Base-by-base conservation (phyloP, 768 basidiomycete genomes). In the Jaapia argillacea region DNA sequence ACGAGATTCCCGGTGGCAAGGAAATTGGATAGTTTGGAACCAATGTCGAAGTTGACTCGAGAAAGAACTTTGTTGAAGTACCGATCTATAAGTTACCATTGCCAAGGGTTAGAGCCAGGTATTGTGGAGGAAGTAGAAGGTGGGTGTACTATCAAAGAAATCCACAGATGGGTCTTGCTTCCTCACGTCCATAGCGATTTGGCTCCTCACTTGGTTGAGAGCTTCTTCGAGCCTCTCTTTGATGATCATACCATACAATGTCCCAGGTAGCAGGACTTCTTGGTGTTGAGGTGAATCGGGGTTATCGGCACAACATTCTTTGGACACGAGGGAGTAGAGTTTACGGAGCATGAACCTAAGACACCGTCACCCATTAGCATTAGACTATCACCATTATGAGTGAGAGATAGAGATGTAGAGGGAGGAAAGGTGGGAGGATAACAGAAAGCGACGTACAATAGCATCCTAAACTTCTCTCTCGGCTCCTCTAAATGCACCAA, bases 211-310 rank as follows among this genome's bases (percentile, higher is more conserved):
- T 52, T 74, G 72, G 51, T 75, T 83, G 40, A 98, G 64, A 20
- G 79, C 80, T 59, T 98, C 96, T 51, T 97, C 94, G 47, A 98
- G 72, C 47, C 88, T 80, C 62, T 99, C 96, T 64, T 96, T 98
- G 68, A 99, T 86, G 55, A 98, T 96, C 88, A 94, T 97, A 40
- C 81, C 82, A 58, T 96, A 98, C 20, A 99, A 61, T 51, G 70
- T 78, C 24, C 96, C 96, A 1, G 96, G 96, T 4, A 98, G 77
- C 10, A 99, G 74, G 38, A 94, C 91, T 57, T 99, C 96, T 60
- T 99, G 96, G 57, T 98, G 89, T 58, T 98, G 94, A 46, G 96
- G 92, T 1, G 93, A 98, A 72, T 99, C 96, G 4, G 96, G 93
- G 58, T 98, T 98, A 66, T 99, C 96, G 41, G 85, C 74, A 53